Percentiles rank a stretch among this genome's conserved stretches.
Conservation (phyloP, 352 stramenopile genomes). For the Thalassiosira livingstoniorum region DNA sequence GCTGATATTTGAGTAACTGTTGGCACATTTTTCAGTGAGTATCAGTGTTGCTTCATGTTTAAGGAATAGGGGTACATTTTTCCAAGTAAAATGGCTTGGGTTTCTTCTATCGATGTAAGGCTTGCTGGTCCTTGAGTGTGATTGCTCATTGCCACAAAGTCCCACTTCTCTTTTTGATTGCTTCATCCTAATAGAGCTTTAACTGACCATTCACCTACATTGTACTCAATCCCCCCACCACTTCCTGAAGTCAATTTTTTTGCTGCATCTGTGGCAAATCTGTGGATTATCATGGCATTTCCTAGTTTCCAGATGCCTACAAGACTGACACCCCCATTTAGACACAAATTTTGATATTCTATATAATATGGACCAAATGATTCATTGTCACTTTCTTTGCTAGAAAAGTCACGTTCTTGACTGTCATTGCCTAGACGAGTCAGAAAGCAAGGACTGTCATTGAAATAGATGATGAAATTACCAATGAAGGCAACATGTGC, state of each 20-base stretch:
- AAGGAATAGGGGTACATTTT: constrained; percentile 45
- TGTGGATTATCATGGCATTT: constrained; percentile 37
- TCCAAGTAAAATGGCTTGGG: constrained; percentile 24
- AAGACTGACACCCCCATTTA: constrained; percentile 36
- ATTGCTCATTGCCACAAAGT: constrained; percentile 62
- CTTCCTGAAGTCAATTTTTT: neutral
- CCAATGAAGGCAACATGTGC: constrained; percentile 33
- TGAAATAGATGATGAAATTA: constrained; percentile 43
- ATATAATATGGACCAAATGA: constrained; percentile 13
- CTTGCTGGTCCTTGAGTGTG: constrained; percentile 56
- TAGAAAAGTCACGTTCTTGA: neutral
- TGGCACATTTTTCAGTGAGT: constrained; percentile 50
- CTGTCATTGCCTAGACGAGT: neutral
- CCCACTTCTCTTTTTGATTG: constrained; percentile 34
- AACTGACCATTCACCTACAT: constrained; percentile 53
- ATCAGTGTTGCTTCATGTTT: constrained; percentile 24
- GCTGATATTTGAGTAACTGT: constrained; percentile 41
- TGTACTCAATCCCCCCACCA: constrained; percentile 29
- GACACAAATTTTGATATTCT: constrained; percentile 51
- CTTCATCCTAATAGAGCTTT: constrained; percentile 19
- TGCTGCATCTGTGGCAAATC: constrained; percentile 43
- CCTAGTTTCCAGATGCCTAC: constrained; percentile 31
- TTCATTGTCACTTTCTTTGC: neutral
- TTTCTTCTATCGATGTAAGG: constrained; percentile 3
- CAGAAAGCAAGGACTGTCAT: constrained; percentile 36